A percentile compares a stretch with the other conserved stretches of the same genome.
Evolutionary conservation across 371 early-diverging fungal species (phyloP).

Genomic region (Saksenaea oblongispora): DNA sequence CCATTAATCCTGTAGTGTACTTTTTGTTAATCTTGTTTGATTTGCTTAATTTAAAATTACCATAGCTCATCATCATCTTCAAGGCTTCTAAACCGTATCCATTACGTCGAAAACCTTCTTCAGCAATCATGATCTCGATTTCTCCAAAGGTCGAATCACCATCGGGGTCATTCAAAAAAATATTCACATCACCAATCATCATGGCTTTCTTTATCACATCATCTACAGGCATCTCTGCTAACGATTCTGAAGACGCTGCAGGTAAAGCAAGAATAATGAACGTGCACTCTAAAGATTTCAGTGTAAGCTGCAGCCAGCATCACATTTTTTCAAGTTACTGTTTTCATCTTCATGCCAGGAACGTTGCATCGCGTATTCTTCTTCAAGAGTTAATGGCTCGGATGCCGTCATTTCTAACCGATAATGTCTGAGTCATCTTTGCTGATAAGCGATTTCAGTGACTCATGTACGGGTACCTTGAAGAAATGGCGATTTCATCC

Average conservation of each 20-base stretch:
- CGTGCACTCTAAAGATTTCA: slow-evolving; percentile 57
- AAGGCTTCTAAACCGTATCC: slow-evolving; percentile 78
- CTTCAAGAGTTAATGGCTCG: slow-evolving; percentile 87
- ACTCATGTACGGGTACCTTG: slow-evolving; percentile 48
- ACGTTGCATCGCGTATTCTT: slow-evolving; percentile 93
- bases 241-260: slow-evolving; percentile 8
- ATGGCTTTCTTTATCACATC: slow-evolving; percentile 40
- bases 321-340: slow-evolving; percentile 47
- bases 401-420: slow-evolving; percentile 88
- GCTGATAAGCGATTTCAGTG: not conserved
- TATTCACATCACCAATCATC: slow-evolving; percentile 95
- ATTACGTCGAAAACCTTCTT: slow-evolving; percentile 59
- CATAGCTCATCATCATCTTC: slow-evolving; percentile 83
- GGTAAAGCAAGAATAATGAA: slow-evolving; percentile 64
- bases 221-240: slow-evolving; percentile 31
- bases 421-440: not conserved
- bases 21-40: not conserved
- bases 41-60: slow-evolving; percentile 29
- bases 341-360: slow-evolving; percentile 86
- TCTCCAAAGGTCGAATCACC: slow-evolving; percentile 76
- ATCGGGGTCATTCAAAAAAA: slow-evolving; percentile 84
- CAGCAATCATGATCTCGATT: slow-evolving; percentile 95
- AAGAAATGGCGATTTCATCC: slow-evolving; percentile 92
- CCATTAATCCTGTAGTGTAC: not conserved
- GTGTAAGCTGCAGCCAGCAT: not conserved